Percentiles rank a stretch among this genome's conserved stretches.
These are phyloP conservation scores for Penicillium polonicum DNA, from an alignment of 2,329 filamentous ascomycete species.

Conservation along the genomic window DNA sequence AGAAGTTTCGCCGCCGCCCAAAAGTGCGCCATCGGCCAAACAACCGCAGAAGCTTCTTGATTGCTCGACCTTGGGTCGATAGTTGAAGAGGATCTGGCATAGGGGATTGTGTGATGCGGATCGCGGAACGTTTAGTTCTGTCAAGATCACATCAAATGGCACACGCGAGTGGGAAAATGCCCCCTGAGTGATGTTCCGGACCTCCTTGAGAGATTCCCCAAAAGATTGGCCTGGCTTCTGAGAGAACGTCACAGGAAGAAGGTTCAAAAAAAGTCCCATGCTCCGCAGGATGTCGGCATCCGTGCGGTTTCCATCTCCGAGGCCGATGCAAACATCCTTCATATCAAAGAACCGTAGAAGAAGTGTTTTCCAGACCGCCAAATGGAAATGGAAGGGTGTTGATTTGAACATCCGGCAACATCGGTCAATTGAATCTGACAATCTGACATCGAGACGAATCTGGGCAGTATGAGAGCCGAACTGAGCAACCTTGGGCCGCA, in stretches of 20 bases:
- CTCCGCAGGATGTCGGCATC: constrained; percentile 35
- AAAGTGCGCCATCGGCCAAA: constrained; percentile 12
- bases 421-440: constrained; percentile 13
- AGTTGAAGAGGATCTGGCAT: constrained; percentile 54
- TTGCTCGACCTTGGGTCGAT: constrained; percentile 39
- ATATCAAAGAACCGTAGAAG: constrained; percentile 37
- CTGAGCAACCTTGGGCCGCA: constrained; percentile 10
- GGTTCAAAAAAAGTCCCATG: constrained; percentile 52
- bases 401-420: constrained; percentile 26
- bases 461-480: constrained; percentile 13
- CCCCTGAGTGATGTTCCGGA: constrained; percentile 27
- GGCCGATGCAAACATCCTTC: constrained; percentile 49
- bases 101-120: constrained; percentile 45
- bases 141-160: constrained; percentile 52
- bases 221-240: constrained; percentile 27
- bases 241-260: constrained; percentile 49
- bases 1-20: constrained; percentile 23
- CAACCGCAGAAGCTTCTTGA: constrained; percentile 26
- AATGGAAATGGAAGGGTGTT: constrained; percentile 50
- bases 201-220: constrained; percentile 29
- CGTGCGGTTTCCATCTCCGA: constrained; percentile 47
- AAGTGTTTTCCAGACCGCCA: constrained; percentile 44
- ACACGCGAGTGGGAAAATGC: constrained; percentile 47
- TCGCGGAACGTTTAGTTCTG: constrained; percentile 44
- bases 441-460: constrained; percentile 4